These are phyloP conservation scores for Asparagopsis taxiformis DNA, from an alignment of 31 red algal genomes.

Conservation along the genomic window DNA sequence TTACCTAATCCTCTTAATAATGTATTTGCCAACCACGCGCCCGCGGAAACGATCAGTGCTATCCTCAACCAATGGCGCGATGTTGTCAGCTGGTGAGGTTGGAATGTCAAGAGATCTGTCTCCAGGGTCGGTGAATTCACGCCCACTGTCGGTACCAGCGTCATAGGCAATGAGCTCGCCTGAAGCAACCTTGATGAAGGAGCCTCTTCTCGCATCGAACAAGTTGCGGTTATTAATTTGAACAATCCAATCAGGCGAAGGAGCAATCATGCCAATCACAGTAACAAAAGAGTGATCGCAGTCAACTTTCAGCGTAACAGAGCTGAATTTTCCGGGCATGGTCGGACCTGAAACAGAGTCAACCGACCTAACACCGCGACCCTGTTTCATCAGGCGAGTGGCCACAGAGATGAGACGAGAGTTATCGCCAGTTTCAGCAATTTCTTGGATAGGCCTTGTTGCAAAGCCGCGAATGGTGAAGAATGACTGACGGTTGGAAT, in stretches of 20 bases:
- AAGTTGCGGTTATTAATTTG: constrained; percentile 44
- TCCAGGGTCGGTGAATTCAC: constrained; percentile 47
- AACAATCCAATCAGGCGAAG: constrained; percentile 62
- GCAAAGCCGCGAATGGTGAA: constrained; percentile 52
- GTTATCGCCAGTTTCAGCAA: constrained; percentile 58
- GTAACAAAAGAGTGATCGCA: constrained; percentile 44
- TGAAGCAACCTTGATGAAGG: background rate
- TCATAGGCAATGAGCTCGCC: constrained; percentile 62
- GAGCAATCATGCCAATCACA: constrained; percentile 53
- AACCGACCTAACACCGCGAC: constrained; percentile 13
- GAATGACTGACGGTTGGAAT: constrained; percentile 53
- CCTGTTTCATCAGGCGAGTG: background rate
- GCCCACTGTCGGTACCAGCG: constrained; percentile 44
- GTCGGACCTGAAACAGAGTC: constrained; percentile 23
- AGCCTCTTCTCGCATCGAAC: constrained; percentile 1
- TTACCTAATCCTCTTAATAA: constrained; percentile 22
- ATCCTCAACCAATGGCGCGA: constrained; percentile 62
- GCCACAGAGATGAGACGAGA: constrained; percentile 8
- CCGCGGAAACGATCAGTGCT: constrained; percentile 39
- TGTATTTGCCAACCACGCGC: constrained; percentile 26
- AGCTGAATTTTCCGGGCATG: constrained; percentile 10
- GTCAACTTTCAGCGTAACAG: constrained; percentile 38
- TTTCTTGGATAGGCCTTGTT: constrained; percentile 14
- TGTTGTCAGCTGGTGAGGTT: constrained; percentile 38
- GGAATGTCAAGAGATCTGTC: constrained; percentile 50